Evolutionary conservation across 257 asterid genomes (phyloP), one percentile per base, ranked within the genome.

Genomic region (Salvia splendens): DNA sequence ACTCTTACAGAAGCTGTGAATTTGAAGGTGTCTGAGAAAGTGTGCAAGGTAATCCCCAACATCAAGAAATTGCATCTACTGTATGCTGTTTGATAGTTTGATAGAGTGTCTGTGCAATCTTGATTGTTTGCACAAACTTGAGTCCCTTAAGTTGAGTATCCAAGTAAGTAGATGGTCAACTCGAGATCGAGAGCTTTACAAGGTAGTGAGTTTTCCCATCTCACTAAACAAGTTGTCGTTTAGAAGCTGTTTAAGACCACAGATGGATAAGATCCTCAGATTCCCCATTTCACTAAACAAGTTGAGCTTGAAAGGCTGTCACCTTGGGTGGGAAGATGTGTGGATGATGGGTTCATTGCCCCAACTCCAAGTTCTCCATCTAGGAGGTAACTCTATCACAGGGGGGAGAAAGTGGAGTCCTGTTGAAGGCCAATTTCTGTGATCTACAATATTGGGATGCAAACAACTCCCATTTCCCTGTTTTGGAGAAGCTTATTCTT

Each of bases 31-130:
- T 43, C 58, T 30, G 65, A 68, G 46, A 33, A 55, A 52, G 65
- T 35, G 5, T 68, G 66, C 40, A 57, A 46, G 50, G 20, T 41
- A 30, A 67, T 54, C 5, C 52, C 61, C 4, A 65, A 65, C 61
- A 6, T 66, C 28, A 67, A 40, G 61, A 41, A 55, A 28, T 15
- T 67, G 63, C n/a, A 57, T 30, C 0, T 67, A 14, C 0, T 0
- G 6, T 42, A n/a, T n/a, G n/a, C n/a, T n/a, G n/a, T n/a, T n/a
- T n/a, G 33, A 38, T 59, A 5, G 56, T 40, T 30, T 11, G 35
- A 8, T 20, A 3, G 64, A 67, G 46, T 6, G 2, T 8, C 12
- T 41, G 3, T 16, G 24, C 20, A 14, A 24, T 54, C 64, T 67
- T 53, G 33, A 16, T 12, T 2, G 4, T 36, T 40, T 67, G 28